phyloP scores from a whole-genome alignment of 176 grass and related monocot species.

The Carex parvula region DNA sequence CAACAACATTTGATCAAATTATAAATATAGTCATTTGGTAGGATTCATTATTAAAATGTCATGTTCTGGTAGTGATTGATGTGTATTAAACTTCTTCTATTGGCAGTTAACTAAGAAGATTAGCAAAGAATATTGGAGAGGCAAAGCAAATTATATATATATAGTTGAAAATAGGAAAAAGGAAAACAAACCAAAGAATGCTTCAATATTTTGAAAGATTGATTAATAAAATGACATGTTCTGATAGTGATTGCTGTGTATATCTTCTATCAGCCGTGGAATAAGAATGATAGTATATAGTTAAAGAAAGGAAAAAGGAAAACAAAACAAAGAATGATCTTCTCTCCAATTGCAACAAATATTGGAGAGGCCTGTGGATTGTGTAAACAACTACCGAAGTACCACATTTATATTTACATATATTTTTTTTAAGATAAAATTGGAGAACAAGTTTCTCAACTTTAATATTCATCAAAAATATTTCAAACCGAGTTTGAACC shows the following conservation, averaged over 20 bases:
- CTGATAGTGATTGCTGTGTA: background rate
- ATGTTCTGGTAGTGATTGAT: background rate
- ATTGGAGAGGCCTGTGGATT: background rate
- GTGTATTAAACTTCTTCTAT: background rate
- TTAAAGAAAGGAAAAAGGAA: background rate
- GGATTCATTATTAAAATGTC: background rate
- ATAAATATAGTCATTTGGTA: background rate
- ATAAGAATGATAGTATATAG: background rate
- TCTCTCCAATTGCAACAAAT: background rate
- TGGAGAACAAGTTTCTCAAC: too few species aligned
- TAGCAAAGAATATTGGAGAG: too few species aligned
- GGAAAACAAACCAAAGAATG: too few species aligned
- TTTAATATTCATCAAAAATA: too few species aligned
- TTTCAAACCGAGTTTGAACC: too few species aligned
- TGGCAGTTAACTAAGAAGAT: background rate
- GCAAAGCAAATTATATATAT: too few species aligned
- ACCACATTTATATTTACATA: background rate
- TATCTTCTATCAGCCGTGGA: background rate
- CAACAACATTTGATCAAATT: constrained; percentile 2
- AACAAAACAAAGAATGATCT: background rate
- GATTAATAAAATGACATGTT: too few species aligned
- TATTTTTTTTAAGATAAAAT: too few species aligned
- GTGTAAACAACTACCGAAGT: background rate
- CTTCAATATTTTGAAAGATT: too few species aligned
- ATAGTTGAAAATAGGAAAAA: too few species aligned